phyloP scores from a whole-genome alignment of 2,329 filamentous ascomycete species.

The Neofusicoccum umdonicola region DNA sequence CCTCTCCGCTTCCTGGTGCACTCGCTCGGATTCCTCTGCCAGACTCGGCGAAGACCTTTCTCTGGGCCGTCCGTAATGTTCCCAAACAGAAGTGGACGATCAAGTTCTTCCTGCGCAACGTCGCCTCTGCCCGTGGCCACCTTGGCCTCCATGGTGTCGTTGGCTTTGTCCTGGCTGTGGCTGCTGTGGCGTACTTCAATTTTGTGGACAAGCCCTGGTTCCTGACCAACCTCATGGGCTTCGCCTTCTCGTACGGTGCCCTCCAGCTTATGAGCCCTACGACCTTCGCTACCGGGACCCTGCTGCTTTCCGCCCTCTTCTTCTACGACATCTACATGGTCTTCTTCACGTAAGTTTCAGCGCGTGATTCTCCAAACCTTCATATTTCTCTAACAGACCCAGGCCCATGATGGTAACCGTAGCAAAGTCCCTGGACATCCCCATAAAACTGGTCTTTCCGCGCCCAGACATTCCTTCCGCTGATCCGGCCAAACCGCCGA shows the following conservation, averaged over 20 bases:
- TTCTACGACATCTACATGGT: constrained; percentile 95
- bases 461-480: constrained; percentile 53
- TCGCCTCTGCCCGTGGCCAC: constrained; percentile 50
- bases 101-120: constrained; percentile 54
- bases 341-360: constrained; percentile 68
- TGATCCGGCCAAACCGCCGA: constrained; percentile 39
- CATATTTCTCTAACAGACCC: constrained; percentile 1
- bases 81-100: constrained; percentile 52
- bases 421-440: constrained; percentile 83
- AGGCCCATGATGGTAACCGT: constrained; percentile 80
- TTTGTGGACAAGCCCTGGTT: constrained; percentile 62
- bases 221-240: constrained; percentile 82
- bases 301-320: constrained; percentile 78
- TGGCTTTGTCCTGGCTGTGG: constrained; percentile 55
- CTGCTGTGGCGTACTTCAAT: constrained; percentile 63
- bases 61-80: constrained; percentile 52
- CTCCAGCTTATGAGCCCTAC: constrained; percentile 85
- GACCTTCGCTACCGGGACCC: constrained; percentile 76
- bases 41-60: constrained; percentile 26
- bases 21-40: constrained; percentile 50
- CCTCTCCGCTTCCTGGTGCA: constrained; percentile 53
- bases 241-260: constrained; percentile 80
- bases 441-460: constrained; percentile 86
- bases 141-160: constrained; percentile 55
- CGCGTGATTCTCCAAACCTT: not conserved